phyloP scores from a whole-genome alignment of 2,329 filamentous ascomycete species.

The Elsinoe necatrix region DNA sequence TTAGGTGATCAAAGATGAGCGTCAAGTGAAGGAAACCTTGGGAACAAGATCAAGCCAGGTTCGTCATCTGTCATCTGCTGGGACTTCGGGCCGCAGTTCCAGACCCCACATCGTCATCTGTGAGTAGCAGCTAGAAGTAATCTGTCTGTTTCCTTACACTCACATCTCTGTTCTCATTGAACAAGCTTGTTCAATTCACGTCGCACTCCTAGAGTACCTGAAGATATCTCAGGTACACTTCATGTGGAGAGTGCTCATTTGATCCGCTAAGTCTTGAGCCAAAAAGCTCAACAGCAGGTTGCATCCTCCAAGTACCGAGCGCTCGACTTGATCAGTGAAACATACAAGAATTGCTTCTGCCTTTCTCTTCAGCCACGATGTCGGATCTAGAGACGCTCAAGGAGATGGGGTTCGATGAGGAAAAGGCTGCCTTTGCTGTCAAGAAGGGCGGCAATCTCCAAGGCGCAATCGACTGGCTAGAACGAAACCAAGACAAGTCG shows the following conservation, averaged over 20 bases:
- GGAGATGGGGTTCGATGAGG: slow-evolving; percentile 71
- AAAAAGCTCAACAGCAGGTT: no score
- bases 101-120: not conserved
- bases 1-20: not conserved
- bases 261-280: no score
- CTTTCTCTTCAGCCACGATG: slow-evolving; percentile 28
- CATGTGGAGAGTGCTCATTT: no score
- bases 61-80: not conserved
- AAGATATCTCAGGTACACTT: no score
- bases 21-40: not conserved
- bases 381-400: slow-evolving; percentile 52
- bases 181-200: not conserved
- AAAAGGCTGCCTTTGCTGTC: slow-evolving; percentile 73
- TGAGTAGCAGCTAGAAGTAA: not conserved
- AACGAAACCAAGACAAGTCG: slow-evolving; percentile 79
- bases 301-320: no score
- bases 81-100: not conserved
- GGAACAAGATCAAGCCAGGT: not conserved
- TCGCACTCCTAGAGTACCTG: no score
- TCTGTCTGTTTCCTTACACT: not conserved
- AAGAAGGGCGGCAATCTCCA: slow-evolving; percentile 76
- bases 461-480: slow-evolving; percentile 88
- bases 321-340: not conserved
- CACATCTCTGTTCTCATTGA: not conserved
- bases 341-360: not conserved